Evolutionary conservation across 2,329 filamentous ascomycete genomes (phyloP).

Genomic region (Aspergillus piperis): DNA sequence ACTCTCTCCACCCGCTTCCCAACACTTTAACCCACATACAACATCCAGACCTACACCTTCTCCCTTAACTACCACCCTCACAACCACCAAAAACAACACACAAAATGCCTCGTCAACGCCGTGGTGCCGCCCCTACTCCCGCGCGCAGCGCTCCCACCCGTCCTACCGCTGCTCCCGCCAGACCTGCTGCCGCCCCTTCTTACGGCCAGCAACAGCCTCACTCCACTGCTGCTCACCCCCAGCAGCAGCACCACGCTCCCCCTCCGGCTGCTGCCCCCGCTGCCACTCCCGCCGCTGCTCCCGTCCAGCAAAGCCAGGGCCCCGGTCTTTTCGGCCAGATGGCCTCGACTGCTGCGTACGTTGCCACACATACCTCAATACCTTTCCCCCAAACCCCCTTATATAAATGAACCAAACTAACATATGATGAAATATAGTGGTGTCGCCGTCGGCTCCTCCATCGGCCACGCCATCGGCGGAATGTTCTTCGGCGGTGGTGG

Average conservation of each 20-base stretch:
- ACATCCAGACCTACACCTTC: background rate
- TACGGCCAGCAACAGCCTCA: constrained; percentile 68
- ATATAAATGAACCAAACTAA: background rate
- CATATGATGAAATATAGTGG: constrained; percentile 60
- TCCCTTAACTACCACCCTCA: constrained; percentile 23
- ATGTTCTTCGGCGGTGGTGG: constrained; percentile 74
- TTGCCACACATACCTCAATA: background rate
- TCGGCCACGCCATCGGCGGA: constrained; percentile 91
- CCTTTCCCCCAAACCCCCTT: too few species aligned
- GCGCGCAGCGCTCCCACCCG: constrained; percentile 63
- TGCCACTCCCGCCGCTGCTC: constrained; percentile 29
- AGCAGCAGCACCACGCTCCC: constrained; percentile 46
- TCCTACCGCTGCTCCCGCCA: constrained; percentile 63
- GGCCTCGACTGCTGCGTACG: constrained; percentile 90
- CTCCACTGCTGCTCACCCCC: constrained; percentile 61
- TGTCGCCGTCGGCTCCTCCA: constrained; percentile 92
- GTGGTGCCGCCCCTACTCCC: constrained; percentile 58
- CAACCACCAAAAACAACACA: constrained; percentile 24
- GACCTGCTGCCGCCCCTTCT: constrained; percentile 55
- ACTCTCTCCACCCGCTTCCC: background rate
- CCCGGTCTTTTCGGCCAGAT: constrained; percentile 94
- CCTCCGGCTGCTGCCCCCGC: constrained; percentile 48
- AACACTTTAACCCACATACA: constrained; percentile 17
- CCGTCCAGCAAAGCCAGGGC: constrained; percentile 59
- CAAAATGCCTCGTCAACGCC: constrained; percentile 77